Evolutionary conservation across 2,329 filamentous ascomycete genomes (phyloP).

Genomic region (Stagonosporopsis cucurbitacearum): DNA sequence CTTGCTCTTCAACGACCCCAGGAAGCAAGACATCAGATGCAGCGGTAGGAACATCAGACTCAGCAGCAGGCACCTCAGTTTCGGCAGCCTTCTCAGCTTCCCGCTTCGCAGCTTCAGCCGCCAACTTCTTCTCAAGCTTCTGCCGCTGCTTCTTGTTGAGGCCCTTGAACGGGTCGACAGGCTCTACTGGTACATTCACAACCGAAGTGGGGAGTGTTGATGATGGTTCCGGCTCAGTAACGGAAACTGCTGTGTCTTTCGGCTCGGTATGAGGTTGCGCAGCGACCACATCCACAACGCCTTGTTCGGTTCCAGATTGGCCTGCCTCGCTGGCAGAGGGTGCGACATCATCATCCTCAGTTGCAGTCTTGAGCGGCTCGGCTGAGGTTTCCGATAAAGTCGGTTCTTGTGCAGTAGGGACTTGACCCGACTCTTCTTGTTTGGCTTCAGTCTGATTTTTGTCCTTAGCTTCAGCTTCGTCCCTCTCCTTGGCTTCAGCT

Average conservation of each 20-base stretch:
- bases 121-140: constrained; percentile 3
- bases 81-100: constrained; percentile 5
- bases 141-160: constrained; percentile 8
- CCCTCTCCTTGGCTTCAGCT: constrained; percentile 7
- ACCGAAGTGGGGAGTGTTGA: not conserved
- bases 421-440: not conserved
- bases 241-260: not conserved
- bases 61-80: not conserved
- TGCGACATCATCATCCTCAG: not conserved
- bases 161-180: constrained; percentile 8
- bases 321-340: not conserved
- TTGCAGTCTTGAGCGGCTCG: not conserved
- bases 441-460: constrained; percentile 5
- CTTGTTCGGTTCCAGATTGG: not conserved
- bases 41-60: not conserved
- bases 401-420: not conserved
- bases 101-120: constrained; percentile 1
- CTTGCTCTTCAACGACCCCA: not conserved
- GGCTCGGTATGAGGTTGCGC: not conserved
- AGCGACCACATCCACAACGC: too few relatives aligned
- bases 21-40: not conserved
- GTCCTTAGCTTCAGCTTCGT: constrained; percentile 10
- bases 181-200: not conserved
- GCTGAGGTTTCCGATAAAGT: not conserved
- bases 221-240: not conserved